Evolutionary conservation across 768 basidiomycete species (phyloP), one percentile per base, ranked within the genome.

Genomic region (Boletellus ananas): DNA sequence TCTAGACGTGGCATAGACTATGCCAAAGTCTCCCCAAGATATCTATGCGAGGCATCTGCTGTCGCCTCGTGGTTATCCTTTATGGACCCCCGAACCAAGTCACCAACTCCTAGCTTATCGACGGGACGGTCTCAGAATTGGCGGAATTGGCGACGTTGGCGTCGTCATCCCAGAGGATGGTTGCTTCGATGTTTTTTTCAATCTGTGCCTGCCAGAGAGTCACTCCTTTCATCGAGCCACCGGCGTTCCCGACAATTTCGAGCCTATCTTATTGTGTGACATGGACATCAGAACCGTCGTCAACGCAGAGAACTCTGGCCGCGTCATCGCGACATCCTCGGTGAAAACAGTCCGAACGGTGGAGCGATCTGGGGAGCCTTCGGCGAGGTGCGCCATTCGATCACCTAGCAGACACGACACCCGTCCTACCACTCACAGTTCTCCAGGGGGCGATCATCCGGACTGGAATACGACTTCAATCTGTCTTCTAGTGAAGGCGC

Each of bases 71-170:
- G 67, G 69, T 4, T 64, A 63, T 49, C 69, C 68, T 4, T 47
- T 69, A 3, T 71, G 64, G 64, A 57, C 54, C 13, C 70, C 70
- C 4, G 60, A 66, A 11, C 64, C 65, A 2, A 58, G 64, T 38
- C 34, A 50, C 20, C 34, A 43, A 20, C 51, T 69, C 11, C 57
- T 64, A 9, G 42, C 50, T 1, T 62, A 68, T 27, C 54, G 55
- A 21, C 49, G 41, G 7, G 50, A 58, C 7, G 70, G 69, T 4
- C 56, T 68, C 31, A 60, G 49, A 33, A 68, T 70, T 6, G 69
- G 71, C 7, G 70, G 49, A 33, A 68, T 70, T 6, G 69, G 71
- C 7, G 70, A 73, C 41, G 64, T 71, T 4, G 66, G 67, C 3
- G 56, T 71, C 20, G 43, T 72, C 14, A 60, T 48, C n/a, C 47